A percentile compares a stretch with the other conserved stretches of the same genome.
These are phyloP conservation scores for Hypoxylon fuscum DNA, from an alignment of 495 filamentous ascomycete species.

Conservation along the genomic window DNA sequence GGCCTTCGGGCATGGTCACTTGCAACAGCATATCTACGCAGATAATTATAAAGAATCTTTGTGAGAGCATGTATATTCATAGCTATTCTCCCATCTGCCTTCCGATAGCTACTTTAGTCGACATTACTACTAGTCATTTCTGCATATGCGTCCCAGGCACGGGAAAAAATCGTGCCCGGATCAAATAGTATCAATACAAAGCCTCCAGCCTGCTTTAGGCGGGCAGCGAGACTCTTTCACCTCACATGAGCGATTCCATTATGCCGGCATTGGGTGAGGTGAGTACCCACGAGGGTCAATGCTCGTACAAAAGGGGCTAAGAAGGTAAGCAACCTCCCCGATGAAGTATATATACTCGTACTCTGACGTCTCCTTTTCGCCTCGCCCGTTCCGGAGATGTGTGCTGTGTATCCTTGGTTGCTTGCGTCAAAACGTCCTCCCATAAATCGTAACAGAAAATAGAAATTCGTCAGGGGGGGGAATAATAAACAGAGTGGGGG, in stretches of 20 bases:
- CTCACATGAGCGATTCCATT: neutral
- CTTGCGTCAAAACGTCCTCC: constrained; percentile 1
- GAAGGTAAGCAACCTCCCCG: neutral
- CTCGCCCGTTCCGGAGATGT: constrained; percentile 1
- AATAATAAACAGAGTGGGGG: constrained; percentile 26
- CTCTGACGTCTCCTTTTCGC: constrained; percentile 7
- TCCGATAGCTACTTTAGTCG: constrained; percentile 4
- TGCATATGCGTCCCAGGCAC: neutral
- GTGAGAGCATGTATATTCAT: constrained; percentile 3
- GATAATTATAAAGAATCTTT: neutral
- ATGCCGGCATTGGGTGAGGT: neutral
- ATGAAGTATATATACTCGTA: constrained; percentile 27
- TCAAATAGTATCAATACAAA: constrained; percentile 19
- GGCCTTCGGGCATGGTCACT: too few relatives aligned
- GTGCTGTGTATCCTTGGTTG: constrained; percentile 8
- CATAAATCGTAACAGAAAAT: constrained; percentile 1
- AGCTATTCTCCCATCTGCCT: constrained; percentile 6
- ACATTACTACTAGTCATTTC: neutral
- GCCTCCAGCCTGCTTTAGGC: too few relatives aligned
- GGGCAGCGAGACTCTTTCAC: neutral
- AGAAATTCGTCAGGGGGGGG: constrained; percentile 8
- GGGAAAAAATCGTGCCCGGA: too few relatives aligned
- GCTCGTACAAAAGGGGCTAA: neutral
- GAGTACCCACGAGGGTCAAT: neutral
- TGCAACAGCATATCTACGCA: too few relatives aligned